These are phyloP conservation scores for Sanghuangporus sanghuang DNA, from an alignment of 1,284 basidiomycete genomes.

Conservation along the genomic window DNA sequence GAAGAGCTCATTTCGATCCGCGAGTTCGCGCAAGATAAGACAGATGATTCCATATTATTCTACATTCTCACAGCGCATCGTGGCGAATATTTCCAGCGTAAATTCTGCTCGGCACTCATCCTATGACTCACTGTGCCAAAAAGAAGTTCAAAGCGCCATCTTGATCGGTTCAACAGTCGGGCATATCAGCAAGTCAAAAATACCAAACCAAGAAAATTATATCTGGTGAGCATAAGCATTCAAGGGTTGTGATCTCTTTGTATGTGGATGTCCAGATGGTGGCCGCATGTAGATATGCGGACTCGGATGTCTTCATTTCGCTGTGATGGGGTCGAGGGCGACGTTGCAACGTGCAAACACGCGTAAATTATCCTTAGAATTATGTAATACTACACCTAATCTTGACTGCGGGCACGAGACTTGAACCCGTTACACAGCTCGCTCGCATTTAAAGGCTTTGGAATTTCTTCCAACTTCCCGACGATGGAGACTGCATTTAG, in stretches of 20 bases:
- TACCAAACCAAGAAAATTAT: background rate
- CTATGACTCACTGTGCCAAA: background rate
- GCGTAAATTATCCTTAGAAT: background rate
- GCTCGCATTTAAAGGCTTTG: background rate
- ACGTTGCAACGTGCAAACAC: background rate
- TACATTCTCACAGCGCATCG: background rate
- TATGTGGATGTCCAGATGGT: background rate
- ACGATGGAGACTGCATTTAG: slow-evolving; percentile 76
- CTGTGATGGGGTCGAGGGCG: background rate
- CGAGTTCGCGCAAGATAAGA: background rate
- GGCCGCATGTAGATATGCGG: background rate
- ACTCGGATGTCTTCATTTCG: background rate
- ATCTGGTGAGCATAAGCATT: background rate
- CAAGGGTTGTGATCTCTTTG: background rate
- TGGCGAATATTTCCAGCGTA: background rate
- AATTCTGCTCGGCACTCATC: no score
- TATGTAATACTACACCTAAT: background rate
- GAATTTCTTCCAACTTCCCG: background rate
- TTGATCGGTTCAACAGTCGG: background rate
- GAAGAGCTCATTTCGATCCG: background rate
- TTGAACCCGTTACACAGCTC: no score
- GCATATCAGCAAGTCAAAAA: background rate
- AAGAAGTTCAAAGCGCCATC: background rate
- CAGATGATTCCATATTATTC: background rate
- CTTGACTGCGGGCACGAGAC: no score